These are phyloP conservation scores for Fonsecaea multimorphosa DNA, from an alignment of 2,329 filamentous ascomycete genomes.

Conservation along the genomic window DNA sequence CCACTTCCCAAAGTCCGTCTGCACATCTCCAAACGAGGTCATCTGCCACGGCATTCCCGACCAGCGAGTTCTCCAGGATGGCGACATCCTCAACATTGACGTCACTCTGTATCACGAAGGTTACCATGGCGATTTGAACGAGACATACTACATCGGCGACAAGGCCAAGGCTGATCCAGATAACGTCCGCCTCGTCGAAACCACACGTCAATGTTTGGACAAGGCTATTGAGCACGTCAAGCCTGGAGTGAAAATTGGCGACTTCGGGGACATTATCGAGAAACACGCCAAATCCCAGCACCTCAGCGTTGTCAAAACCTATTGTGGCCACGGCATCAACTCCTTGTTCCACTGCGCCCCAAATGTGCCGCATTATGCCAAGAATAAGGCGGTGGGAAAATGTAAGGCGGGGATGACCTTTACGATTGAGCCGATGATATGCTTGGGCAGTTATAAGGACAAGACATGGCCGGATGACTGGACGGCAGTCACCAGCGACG, in stretches of 20 bases:
- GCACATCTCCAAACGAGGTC: constrained; percentile 94
- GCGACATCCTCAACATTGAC: constrained; percentile 97
- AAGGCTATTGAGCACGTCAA: constrained; percentile 90
- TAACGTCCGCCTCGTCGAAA: constrained; percentile 86
- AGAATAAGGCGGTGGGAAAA: constrained; percentile 95
- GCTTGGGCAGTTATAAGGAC: constrained; percentile 85
- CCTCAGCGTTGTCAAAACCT: constrained; percentile 92
- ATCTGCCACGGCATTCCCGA: constrained; percentile 99
- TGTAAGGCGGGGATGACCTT: constrained; percentile 98
- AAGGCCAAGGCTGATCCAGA: constrained; percentile 84
- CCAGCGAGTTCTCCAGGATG: constrained; percentile 81
- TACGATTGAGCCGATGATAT: constrained; percentile 99
- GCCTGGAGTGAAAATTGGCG: constrained; percentile 88
- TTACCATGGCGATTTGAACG: constrained; percentile 95
- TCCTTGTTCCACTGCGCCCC: constrained; percentile 90
- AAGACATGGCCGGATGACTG: constrained; percentile 99
- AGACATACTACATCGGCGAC: constrained; percentile 97
- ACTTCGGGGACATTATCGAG: constrained; percentile 94
- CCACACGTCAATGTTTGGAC: constrained; percentile 86
- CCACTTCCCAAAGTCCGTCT: constrained; percentile 96
- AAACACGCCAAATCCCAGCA: constrained; percentile 84
- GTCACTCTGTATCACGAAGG: constrained; percentile 93
- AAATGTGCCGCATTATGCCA: constrained; percentile 95
- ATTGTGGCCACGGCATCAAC: constrained; percentile 96
- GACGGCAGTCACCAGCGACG: constrained; percentile 93